Evolutionary conservation across 495 filamentous ascomycete species (phyloP).

Genomic region (Aspergillus bridgeri): DNA sequence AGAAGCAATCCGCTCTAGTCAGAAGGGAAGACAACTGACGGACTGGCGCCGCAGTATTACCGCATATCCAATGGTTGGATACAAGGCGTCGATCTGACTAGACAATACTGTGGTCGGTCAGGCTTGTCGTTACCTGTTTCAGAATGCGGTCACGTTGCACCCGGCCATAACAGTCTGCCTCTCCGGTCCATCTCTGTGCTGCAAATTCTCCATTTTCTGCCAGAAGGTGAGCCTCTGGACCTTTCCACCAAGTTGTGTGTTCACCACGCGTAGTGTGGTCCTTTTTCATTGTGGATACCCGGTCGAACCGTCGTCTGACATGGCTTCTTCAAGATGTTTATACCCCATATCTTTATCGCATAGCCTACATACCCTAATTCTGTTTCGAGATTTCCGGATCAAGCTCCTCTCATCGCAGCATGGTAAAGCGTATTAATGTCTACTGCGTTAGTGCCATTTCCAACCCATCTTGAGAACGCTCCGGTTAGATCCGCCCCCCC

Average conservation of each 20-base stretch:
- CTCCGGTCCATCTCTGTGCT: not conserved
- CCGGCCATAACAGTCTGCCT: not conserved
- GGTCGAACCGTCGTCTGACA: not conserved
- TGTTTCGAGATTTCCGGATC: not conserved
- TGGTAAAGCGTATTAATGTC: not conserved
- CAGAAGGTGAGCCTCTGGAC: not conserved
- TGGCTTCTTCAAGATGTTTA: not conserved
- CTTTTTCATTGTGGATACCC: not conserved
- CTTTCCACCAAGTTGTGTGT: not conserved
- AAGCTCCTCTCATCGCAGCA: not conserved
- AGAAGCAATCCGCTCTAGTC: not conserved
- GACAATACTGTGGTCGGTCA: too few species aligned
- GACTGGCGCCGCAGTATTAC: not conserved
- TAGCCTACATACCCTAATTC: slow-evolving; percentile 3
- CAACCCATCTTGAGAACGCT: not conserved
- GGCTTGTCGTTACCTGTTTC: not conserved
- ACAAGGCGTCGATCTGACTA: not conserved
- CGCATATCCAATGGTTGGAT: not conserved
- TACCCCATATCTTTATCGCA: not conserved
- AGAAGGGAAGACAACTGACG: not conserved
- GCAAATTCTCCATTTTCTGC: not conserved
- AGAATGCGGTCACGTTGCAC: not conserved
- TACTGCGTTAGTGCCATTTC: not conserved
- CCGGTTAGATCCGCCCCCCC: slow-evolving; percentile 1
- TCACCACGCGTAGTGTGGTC: not conserved